Evolutionary conservation across 2,329 filamentous ascomycete species (phyloP).

Genomic region (Furcasterigmium furcatum): DNA sequence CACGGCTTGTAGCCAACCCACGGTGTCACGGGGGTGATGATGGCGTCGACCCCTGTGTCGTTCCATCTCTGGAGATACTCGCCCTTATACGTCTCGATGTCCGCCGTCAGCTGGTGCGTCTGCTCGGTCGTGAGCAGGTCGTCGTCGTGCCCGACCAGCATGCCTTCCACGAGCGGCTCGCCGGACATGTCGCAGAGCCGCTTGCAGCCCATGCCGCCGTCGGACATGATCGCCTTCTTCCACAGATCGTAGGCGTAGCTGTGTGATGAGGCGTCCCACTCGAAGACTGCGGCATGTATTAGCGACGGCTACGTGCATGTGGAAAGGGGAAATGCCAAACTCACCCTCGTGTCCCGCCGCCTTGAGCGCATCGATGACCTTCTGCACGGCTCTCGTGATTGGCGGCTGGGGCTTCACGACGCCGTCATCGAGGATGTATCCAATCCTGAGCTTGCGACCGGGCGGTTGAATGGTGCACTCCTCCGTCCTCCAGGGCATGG

Average conservation of each 20-base stretch:
- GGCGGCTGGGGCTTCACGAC: constrained; percentile 19
- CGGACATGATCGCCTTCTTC: constrained; percentile 21
- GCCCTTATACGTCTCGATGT: constrained; percentile 31
- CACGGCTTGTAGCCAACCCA: constrained; percentile 22
- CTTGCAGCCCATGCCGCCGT: constrained; percentile 20
- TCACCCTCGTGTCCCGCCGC: constrained; percentile 16
- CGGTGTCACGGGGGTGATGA: constrained; percentile 13
- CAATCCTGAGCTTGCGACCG: constrained; percentile 15
- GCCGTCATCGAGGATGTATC: constrained; percentile 18
- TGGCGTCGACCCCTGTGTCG: constrained; percentile 30
- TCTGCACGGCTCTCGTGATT: constrained; percentile 19
- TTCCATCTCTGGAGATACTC: constrained; percentile 34
- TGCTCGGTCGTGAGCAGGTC: background rate
- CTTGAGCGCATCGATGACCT: constrained; percentile 19
- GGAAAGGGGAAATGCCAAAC: constrained; percentile 20
- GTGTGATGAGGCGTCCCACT: constrained; percentile 17
- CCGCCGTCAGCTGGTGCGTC: constrained; percentile 35
- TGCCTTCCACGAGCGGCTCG: constrained; percentile 39
- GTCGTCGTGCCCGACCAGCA: background rate
- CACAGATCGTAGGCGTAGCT: constrained; percentile 15
- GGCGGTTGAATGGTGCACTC: constrained; percentile 15
- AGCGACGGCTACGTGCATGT: background rate
- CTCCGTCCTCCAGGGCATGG: constrained; percentile 33
- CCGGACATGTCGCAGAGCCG: constrained; percentile 26
- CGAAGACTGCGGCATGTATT: constrained; percentile 9